Conservation (phyloP, 306 rosid species). For the Cicer yamashitae region DNA sequence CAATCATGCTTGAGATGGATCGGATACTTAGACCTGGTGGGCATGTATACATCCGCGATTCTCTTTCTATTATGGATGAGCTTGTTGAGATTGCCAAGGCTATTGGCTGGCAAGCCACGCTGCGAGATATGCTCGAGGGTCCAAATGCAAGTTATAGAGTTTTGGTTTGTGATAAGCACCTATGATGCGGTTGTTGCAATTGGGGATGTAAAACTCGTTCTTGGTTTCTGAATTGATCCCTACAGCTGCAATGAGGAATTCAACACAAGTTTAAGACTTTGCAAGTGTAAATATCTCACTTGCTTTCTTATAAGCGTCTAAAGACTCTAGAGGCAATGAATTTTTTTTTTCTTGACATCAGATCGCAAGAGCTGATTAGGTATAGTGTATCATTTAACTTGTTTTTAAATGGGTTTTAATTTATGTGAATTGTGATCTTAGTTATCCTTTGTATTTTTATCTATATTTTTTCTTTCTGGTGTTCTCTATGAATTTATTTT, state of each 20-base stretch:
- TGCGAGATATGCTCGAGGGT: conserved; percentile 88
- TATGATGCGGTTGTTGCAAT: conserved; percentile 52
- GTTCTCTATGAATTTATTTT: too few relatives aligned
- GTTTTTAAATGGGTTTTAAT: conserved; percentile 25
- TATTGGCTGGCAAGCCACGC: conserved; percentile 70
- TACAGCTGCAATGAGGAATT: conserved; percentile 22
- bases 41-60: too few relatives aligned
- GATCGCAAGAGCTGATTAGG: conserved; percentile 35
- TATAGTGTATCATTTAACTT: conserved; percentile 31
- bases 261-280: conserved; percentile 29
- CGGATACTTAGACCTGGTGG: too few relatives aligned
- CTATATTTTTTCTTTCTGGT: not conserved
- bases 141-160: conserved; percentile 89
- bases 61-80: conserved; percentile 71
- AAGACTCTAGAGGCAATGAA: not conserved
- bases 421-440: not conserved
- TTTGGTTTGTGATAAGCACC: conserved; percentile 74
- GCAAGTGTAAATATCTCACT: conserved; percentile 32
- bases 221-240: conserved; percentile 14
- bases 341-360: conserved; percentile 33
- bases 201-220: conserved; percentile 9
- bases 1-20: conserved; percentile 73
- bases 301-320: conserved; percentile 24
- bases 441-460: conserved; percentile 28
- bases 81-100: conserved; percentile 73